Evolutionary conservation across 192 early-diverging fungal species (phyloP), one percentile per base, ranked within the genome.

Genomic region (Chytriomyces confervae): DNA sequence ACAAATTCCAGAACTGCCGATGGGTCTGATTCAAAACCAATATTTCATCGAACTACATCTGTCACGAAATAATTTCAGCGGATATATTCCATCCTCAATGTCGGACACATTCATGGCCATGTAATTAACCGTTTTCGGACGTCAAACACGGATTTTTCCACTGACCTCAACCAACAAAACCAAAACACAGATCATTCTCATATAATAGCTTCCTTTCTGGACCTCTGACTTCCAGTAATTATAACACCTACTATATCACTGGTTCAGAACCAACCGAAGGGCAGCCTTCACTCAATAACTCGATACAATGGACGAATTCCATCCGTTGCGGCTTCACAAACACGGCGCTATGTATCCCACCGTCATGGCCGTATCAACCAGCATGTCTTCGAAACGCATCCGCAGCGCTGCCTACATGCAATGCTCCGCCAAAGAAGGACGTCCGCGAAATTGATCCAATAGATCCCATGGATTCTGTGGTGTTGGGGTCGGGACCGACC

Each of bases 161-260:
- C 18, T 16, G 20, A 16, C 13, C 8, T 20, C 36, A 20, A 50
- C 13, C 45, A 51, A 57, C 45, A 51, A 57, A 68, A 11, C 23
- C n/a, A 48, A 51, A 70, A 48, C 6, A 5, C 69, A 49, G 50
- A 18, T 48, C 69, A 53, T 10, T 53, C 20, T 44, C 62, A 7
- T 51, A 76, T 29, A 76, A 76, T 66, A 10, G 49, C 6, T 23
- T 47, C 49, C 62, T 76, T 18, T 50, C 74, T 16, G 74, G 74
- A 8, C 74, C 74, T 3, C 46, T 76, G 8, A 62, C 74, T 20
- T 7, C 61, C 36, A 36, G 36, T 36, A 36, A 36, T 36, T 36
- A 36, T 36, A 36, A 36, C 36, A 36, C 36, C 36, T 36, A 36
- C 36, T 36, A 36, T 36, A 36, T 36, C 36, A 36, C 36, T 36